phyloP scores from a whole-genome alignment of 805 yeast species.

The Ogataea populi-albae region DNA sequence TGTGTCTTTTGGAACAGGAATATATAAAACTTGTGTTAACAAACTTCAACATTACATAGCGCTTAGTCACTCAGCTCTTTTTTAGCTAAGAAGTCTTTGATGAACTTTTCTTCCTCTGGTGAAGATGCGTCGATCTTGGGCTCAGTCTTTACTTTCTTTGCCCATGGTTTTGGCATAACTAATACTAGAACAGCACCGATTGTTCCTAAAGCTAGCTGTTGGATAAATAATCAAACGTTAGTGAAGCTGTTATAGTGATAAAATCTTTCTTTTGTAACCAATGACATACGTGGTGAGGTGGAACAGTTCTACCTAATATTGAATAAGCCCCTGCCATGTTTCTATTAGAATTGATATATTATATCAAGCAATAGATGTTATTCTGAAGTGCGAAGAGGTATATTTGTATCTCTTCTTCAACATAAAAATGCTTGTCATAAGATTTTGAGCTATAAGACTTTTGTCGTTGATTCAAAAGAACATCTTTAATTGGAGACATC shows the following conservation, averaged over 20 bases:
- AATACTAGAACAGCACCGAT: constrained; percentile 63
- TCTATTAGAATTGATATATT: no score
- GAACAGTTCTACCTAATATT: constrained; percentile 80
- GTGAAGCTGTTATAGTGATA: constrained; percentile 1
- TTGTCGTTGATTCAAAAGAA: no score
- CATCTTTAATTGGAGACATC: no score
- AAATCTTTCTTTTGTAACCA: constrained; percentile 1
- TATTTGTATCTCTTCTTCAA: no score
- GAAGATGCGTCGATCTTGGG: constrained; percentile 75
- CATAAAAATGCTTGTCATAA: no score
- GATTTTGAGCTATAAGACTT: no score
- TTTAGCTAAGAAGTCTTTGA: constrained; percentile 62
- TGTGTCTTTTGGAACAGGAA: not conserved
- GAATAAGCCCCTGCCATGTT: constrained; percentile 81
- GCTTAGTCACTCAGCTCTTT: constrained; percentile 33
- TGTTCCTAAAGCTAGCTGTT: constrained; percentile 74
- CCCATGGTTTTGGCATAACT: constrained; percentile 74
- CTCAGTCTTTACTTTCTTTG: constrained; percentile 50
- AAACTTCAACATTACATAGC: no score
- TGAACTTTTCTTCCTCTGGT: constrained; percentile 87
- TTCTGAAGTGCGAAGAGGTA: no score
- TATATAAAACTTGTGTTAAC: no score
- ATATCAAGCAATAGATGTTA: no score
- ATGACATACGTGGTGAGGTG: constrained; percentile 65
- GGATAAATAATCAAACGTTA: not conserved